Evolutionary conservation across 257 asterid species (phyloP), one percentile per base, ranked within the genome.

Genomic region (Ilex aquifolium): DNA sequence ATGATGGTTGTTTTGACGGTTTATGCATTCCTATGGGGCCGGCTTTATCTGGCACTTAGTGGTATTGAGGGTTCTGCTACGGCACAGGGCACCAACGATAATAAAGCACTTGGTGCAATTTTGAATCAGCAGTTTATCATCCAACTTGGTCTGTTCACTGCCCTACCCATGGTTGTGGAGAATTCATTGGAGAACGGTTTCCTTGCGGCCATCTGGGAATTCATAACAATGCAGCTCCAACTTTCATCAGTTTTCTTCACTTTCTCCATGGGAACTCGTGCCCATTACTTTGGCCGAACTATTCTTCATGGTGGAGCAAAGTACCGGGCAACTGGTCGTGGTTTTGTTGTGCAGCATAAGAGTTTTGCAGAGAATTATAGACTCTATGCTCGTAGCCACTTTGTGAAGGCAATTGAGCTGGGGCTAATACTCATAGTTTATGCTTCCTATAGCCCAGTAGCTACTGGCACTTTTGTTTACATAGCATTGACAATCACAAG

Each of bases 181-280:
- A 90, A 88, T 71, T 89, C 99, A 64, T 95, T 92, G 40, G 99
- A 92, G 90, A 94, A 86, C 65, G 99, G 99, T 5, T 92, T 92
- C 74, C 90, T 92, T 74, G 84, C 80, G 63, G 83, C 97, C 44
- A 62, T 89, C 48, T 92, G 99, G 99, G 99, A 92, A 73, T 89
- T 92, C 55, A 70, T 87, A 63, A 92, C 97, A 3, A 92, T 92
- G 99, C 95, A 83, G 85, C 97, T 92, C 67, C 99, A 92, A 69
- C 93, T 92, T 68, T 85, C 97, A 53, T 87, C 99, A 30, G 93
- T 92, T 32, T 92, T 92, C 72, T 92, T 82, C 77, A 82, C 99
- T 54, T 92, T 92, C 76, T 92, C 99, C 59, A 92, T 92, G 99
- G 99, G 99, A 62, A 92, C 99, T 64, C 99, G 99, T 66, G 95